phyloP scores from a whole-genome alignment of 768 basidiomycete genomes.

The Naganishia friedmannii region DNA sequence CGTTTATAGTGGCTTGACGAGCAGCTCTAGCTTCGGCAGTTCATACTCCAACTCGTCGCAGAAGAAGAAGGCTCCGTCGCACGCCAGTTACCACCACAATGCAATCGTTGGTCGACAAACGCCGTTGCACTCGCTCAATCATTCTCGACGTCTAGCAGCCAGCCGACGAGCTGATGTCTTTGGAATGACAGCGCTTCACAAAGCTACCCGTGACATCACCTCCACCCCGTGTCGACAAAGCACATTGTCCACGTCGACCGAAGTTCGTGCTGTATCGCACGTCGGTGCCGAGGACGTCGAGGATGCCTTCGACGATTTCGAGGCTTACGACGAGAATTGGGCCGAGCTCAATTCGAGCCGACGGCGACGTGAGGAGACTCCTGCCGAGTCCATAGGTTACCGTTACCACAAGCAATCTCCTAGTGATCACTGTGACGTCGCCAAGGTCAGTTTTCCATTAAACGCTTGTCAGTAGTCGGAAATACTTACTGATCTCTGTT shows the following conservation, averaged over 20 bases:
- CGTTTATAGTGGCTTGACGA: not conserved
- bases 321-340: conserved; percentile 18
- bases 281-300: not conserved
- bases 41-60: conserved; percentile 15
- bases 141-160: conserved; percentile 13
- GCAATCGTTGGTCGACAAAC: conserved; percentile 22
- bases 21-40: conserved; percentile 19
- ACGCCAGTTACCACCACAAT: conserved; percentile 20
- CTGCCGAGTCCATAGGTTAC: conserved; percentile 6
- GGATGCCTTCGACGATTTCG: conserved; percentile 18
- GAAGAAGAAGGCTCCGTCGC: conserved; percentile 22
- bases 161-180: conserved; percentile 17
- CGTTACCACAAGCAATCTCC: conserved; percentile 10
- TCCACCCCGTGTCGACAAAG: conserved; percentile 6
- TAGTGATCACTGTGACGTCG: conserved; percentile 16
- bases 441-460: conserved; percentile 2
- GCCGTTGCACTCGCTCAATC: conserved; percentile 21
- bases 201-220: conserved; percentile 17
- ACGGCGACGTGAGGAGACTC: conserved; percentile 15
- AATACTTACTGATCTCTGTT: not conserved
- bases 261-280: not conserved
- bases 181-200: conserved; percentile 19
- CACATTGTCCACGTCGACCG: conserved; percentile 12
- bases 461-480: no score
- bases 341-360: conserved; percentile 15